Conservation (phyloP, 768 basidiomycete species). For the Leccinum obscurum region DNA sequence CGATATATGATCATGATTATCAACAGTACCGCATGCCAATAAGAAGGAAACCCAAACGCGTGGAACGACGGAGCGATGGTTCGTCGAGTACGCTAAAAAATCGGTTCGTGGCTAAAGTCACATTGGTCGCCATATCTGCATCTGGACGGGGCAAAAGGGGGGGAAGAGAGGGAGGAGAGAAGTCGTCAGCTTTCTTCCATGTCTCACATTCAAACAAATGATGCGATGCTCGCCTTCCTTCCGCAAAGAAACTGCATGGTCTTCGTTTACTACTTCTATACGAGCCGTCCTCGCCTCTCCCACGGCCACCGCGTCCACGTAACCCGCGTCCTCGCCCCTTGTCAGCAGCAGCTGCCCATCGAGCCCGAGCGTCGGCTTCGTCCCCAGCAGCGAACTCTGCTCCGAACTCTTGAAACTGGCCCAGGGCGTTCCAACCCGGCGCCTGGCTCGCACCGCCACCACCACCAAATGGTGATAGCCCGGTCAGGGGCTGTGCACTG, state of each 20-base stretch:
- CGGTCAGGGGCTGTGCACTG: conserved; percentile 23
- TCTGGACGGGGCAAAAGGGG: conserved; percentile 40
- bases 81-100: conserved; percentile 25
- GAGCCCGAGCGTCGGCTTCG: conserved; percentile 42
- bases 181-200: conserved; percentile 36
- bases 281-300: conserved; percentile 54
- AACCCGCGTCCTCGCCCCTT: conserved; percentile 56
- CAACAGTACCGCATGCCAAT: conserved; percentile 19
- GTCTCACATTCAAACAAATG: conserved; percentile 30
- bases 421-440: conserved; percentile 40
- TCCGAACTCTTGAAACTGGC: conserved; percentile 47
- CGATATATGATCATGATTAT: conserved; percentile 10
- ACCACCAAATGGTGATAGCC: conserved; percentile 35
- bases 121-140: conserved; percentile 89
- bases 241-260: conserved; percentile 88
- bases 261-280: conserved; percentile 82
- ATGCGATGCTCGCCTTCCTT: conserved; percentile 86
- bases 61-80: not conserved
- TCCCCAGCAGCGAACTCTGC: conserved; percentile 49
- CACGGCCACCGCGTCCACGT: conserved; percentile 59
- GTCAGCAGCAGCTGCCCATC: conserved; percentile 42
- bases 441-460: conserved; percentile 34
- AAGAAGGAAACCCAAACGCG: conserved; percentile 1
- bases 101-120: conserved; percentile 73
- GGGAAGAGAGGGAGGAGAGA: not conserved